Percentiles rank a stretch among this genome's conserved stretches.
phyloP scores from a whole-genome alignment of 306 rosid genomes.

The Fagus sylvatica region DNA sequence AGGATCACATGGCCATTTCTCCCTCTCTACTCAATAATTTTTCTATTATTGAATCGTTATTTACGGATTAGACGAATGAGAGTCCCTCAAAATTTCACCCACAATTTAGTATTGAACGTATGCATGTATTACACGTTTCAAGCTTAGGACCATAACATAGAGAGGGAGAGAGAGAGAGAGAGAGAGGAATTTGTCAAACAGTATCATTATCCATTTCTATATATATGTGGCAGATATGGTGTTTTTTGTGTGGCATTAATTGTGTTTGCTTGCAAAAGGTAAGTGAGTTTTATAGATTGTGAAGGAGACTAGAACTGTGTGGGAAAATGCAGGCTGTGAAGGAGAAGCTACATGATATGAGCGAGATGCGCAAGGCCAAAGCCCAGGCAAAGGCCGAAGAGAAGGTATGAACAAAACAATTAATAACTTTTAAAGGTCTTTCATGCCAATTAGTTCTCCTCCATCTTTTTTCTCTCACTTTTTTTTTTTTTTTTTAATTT shows the following conservation, averaged over 20 bases:
- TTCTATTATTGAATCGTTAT: background rate
- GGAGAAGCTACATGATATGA: constrained; percentile 59
- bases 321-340: constrained; percentile 68
- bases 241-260: too few relatives aligned
- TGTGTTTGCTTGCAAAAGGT: background rate
- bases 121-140: constrained; percentile 4
- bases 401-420: constrained; percentile 34
- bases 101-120: background rate
- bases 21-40: too few relatives aligned
- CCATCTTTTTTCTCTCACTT: too few relatives aligned
- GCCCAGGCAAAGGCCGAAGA: constrained; percentile 72
- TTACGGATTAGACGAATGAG: background rate
- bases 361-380: constrained; percentile 56
- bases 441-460: too few relatives aligned
- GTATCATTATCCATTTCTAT: background rate
- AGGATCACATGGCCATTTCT: too few relatives aligned
- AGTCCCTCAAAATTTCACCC: background rate
- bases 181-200: background rate
- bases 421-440: too few relatives aligned
- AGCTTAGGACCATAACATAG: background rate
- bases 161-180: background rate
- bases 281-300: background rate
- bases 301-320: background rate
- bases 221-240: background rate
- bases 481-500: too few relatives aligned